Conservation (phyloP, 129 eudicot species). For the Flaveria trinervia region DNA sequence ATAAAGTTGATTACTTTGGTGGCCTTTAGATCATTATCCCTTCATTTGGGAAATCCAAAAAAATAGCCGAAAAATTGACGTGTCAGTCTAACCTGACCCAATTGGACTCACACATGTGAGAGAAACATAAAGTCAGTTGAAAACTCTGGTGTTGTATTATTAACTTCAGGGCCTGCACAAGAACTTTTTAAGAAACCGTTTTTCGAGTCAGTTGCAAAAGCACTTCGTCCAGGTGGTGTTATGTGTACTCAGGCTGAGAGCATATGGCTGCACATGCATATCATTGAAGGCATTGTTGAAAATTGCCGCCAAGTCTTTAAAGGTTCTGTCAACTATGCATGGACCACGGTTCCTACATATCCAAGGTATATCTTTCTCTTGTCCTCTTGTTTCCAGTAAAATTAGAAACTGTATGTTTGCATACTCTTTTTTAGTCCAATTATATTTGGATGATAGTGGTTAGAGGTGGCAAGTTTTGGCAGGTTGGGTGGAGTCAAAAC, state of each 20-base stretch:
- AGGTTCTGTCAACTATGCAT: conserved; percentile 93
- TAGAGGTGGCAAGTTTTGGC: background rate
- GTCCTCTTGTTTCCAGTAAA: background rate
- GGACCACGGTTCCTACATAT: conserved; percentile 97
- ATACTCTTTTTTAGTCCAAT: background rate
- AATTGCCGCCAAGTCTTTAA: conserved; percentile 92
- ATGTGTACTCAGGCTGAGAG: conserved; percentile 98
- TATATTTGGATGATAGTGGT: too few species aligned
- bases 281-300: conserved; percentile 85
- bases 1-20: background rate
- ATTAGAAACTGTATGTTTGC: background rate
- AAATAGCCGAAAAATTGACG: background rate
- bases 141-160: conserved; percentile 14
- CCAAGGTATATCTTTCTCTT: conserved; percentile 54
- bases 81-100: background rate
- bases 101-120: background rate
- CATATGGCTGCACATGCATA: conserved; percentile 99
- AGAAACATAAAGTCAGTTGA: background rate
- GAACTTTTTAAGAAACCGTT: conserved; percentile 96
- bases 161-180: conserved; percentile 83
- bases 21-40: background rate
- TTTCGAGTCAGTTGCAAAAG: conserved; percentile 84
- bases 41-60: background rate
- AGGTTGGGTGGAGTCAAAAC: background rate
- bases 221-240: conserved; percentile 97